These are phyloP conservation scores for Tricholoma bakamatsutake DNA, from an alignment of 768 basidiomycete genomes.

Conservation along the genomic window DNA sequence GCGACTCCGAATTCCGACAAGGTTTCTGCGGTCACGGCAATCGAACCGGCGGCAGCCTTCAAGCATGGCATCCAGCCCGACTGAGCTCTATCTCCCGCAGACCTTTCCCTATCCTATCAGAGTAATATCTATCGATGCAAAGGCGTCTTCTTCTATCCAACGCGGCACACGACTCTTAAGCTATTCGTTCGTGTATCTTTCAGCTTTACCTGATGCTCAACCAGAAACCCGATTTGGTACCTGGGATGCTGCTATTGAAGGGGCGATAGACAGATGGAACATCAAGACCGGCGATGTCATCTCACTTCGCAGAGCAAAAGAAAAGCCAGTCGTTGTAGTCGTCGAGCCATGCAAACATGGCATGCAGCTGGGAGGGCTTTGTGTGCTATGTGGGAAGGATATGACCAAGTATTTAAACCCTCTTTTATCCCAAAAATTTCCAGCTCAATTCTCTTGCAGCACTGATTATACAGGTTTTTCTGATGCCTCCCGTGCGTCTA, in stretches of 20 bases:
- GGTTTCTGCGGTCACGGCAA: slow-evolving; percentile 16
- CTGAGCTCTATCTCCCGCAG: slow-evolving; percentile 70
- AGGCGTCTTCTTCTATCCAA: slow-evolving; percentile 37
- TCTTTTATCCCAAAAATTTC: slow-evolving; percentile 5
- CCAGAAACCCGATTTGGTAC: slow-evolving; percentile 77
- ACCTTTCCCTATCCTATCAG: slow-evolving; percentile 86
- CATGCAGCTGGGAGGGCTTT: slow-evolving; percentile 87
- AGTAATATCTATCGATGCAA: slow-evolving; percentile 61
- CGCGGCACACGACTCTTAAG: slow-evolving; percentile 78
- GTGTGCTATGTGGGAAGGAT: slow-evolving; percentile 92
- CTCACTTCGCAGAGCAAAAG: slow-evolving; percentile 50
- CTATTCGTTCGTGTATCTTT: slow-evolving; percentile 70
- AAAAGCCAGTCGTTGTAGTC: slow-evolving; percentile 57
- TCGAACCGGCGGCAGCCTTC: slow-evolving; percentile 12
- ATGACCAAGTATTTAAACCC: slow-evolving; percentile 69
- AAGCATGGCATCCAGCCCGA: slow-evolving; percentile 53
- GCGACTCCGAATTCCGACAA: background rate
- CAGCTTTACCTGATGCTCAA: slow-evolving; percentile 36
- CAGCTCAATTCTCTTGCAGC: slow-evolving; percentile 23
- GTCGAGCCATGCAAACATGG: slow-evolving; percentile 95
- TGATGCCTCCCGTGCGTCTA: slow-evolving; percentile 79
- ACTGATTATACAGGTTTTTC: slow-evolving; percentile 86
- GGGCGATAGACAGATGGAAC: slow-evolving; percentile 68
- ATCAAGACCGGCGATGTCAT: slow-evolving; percentile 62
- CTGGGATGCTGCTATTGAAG: slow-evolving; percentile 88